A percentile compares a stretch with the other conserved stretches of the same genome.
Conservation (phyloP, 2,329 filamentous ascomycete species). For the Trichoderma semiorbis region DNA sequence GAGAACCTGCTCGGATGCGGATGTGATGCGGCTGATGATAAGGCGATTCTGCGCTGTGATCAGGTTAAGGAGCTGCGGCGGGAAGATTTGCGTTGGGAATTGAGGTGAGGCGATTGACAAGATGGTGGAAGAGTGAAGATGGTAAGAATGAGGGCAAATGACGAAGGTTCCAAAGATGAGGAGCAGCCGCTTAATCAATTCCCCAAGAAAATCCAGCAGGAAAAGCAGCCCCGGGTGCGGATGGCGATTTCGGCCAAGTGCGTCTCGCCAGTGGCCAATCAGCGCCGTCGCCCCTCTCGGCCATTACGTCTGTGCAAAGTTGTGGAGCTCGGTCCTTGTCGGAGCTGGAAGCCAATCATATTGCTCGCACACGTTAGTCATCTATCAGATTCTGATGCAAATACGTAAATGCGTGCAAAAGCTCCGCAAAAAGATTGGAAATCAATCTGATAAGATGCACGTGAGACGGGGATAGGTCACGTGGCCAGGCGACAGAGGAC, state of each 20-base stretch:
- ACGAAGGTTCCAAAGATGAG: constrained; percentile 3
- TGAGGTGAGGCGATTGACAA: neutral
- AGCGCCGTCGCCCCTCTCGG: constrained; percentile 12
- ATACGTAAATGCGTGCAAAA: constrained; percentile 1
- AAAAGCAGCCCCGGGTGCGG: neutral
- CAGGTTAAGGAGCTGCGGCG: neutral
- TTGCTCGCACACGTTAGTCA: neutral
- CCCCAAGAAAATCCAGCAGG: neutral
- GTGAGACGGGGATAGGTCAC: constrained; percentile 12
- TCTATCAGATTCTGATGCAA: constrained; percentile 14
- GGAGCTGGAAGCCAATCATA: neutral
- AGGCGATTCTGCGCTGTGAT: neutral
- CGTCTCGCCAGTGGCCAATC: constrained; percentile 10
- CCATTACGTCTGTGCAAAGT: constrained; percentile 17
- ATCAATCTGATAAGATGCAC: constrained; percentile 19
- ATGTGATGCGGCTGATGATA: neutral
- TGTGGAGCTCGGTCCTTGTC: constrained; percentile 14
- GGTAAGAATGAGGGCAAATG: neutral
- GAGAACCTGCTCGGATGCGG: neutral
- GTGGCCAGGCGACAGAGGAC: constrained; percentile 10
- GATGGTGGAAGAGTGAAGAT: neutral
- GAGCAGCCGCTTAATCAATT: constrained; percentile 1
- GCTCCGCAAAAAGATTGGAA: constrained; percentile 9
- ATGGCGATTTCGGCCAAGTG: constrained; percentile 20
- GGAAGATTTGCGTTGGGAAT: neutral